Evolutionary conservation across 805 yeast genomes (phyloP), one percentile per base, ranked within the genome.

Genomic region (Cyberlindnera sargentensis): DNA sequence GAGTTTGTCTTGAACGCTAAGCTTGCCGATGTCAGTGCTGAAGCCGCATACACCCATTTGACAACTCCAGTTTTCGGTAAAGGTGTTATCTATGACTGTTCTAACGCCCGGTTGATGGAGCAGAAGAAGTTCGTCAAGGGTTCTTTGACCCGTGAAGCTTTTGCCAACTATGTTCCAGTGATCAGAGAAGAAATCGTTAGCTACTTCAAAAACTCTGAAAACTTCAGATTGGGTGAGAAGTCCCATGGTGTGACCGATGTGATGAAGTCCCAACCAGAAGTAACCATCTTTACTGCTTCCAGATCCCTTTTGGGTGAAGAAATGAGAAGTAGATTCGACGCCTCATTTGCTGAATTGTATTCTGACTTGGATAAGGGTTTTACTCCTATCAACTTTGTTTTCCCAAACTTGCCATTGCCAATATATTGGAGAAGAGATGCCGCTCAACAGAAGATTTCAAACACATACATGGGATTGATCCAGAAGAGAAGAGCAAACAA

Each of bases 51-150:
- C 70, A 75, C 82, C 49, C 96, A 90, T 62, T 75, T 93, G 66
- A 93, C 99, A n/a, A 91, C 98, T n/a, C 99, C 99, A 10, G 96
- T 89, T 11, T 93, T 93, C 55, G 99, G 99, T 56, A 80, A 89
- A 60, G 99, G 98, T 58, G 99, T 93, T 43, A 85, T 93, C 42
- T 93, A 93, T 63, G 99, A 93, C 68, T 91, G 97, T 67, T 88
- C 99, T 50, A 93, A 93, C 69, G 68, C 80, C 58, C 80, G 89
- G 53, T 76, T 93, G 58, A 93, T 93, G 99, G 99, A 93, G 64
- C 99, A 93, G 67, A 93, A 93, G 78, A 93, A 89, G 70, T 93
- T 93, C 59, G 95, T 90, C 49, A 93, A 93, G 67, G 77, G 78
- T 43, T 95, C 96, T 24, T 74, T 93, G 55, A 84, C 96, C 27